Base-by-base conservation (phyloP, 352 stramenopile species). In the Phytophthora sojae region DNA sequence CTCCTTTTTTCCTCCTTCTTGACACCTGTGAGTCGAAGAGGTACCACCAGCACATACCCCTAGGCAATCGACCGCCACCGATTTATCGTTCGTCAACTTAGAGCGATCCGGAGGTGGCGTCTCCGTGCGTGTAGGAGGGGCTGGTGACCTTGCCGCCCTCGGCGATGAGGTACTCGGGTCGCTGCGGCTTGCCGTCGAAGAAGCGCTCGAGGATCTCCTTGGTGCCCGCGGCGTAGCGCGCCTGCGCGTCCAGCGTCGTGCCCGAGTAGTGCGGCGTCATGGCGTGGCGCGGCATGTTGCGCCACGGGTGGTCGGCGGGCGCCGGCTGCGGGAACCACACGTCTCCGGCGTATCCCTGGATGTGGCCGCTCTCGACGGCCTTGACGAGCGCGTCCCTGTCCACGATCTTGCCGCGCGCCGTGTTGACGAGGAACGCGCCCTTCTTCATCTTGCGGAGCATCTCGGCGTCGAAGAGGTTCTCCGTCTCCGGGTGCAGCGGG, bases 241-340 rank as follows among this genome's bases (percentile, higher is more conserved):
- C 69, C 58, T 86, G 78, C 35, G 78, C 78, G 42, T 77, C 75
- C 59, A 86, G 56, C 51, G 71, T 79, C 12, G 65, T 86, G 59
- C 78, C 78, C 52, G 68, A 80, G 63, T 83, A 81, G 73, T 85
- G 78, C 37, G 78, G 78, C 39, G 78, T 85, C 78, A 85, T 85
- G 35, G 73, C 78, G 73, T 85, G 75, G 64, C 79, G 61, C 4
- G 68, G 68, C 73, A 80, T 80, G 12, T 54, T 61, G 26, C 73
- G 73, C 73, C 73, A 80, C 63, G 73, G 76, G 75, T 95, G 86
- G 44, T 88, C 71, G 44, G 61, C 35, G 25, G 86, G 87, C 26
- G 94, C 73, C 7, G 90, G 90, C 73, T 97, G 88, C 8, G 90
- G 90, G 68, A 83, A 82, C 42, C 88, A 94, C 15, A 93, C 90